These are phyloP conservation scores for Alnus rubra DNA, from an alignment of 306 rosid species.

Conservation along the genomic window DNA sequence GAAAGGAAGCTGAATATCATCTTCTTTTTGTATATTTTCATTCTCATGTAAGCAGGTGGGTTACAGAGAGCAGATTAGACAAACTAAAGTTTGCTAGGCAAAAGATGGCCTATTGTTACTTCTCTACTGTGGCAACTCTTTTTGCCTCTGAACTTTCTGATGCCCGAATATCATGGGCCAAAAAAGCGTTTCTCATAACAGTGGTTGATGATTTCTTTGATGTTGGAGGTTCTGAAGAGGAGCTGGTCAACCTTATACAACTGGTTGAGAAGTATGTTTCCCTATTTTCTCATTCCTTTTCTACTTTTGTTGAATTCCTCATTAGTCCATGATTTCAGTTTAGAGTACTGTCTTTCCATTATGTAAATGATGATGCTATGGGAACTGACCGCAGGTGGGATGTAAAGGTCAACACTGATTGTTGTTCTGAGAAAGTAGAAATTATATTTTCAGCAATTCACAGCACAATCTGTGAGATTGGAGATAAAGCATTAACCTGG, in stretches of 20 bases:
- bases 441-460: conserved; percentile 65
- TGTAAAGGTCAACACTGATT: conserved; percentile 44
- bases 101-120: conserved; percentile 72
- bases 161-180: conserved; percentile 84
- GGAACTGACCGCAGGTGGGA: conserved; percentile 70
- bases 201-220: conserved; percentile 91
- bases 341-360: background rate
- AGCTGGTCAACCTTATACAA: conserved; percentile 64
- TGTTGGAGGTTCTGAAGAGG: conserved; percentile 67
- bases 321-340: background rate
- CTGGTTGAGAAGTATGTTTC: conserved; percentile 65
- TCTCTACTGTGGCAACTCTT: conserved; percentile 64
- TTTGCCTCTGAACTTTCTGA: conserved; percentile 63
- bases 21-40: background rate
- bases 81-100: conserved; percentile 78
- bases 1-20: background rate
- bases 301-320: conserved; percentile 11
- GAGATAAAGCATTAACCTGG: conserved; percentile 44
- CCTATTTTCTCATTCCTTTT: conserved; percentile 11
- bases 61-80: conserved; percentile 60
- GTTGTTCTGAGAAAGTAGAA: conserved; percentile 71
- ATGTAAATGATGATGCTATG: conserved; percentile 10
- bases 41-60: conserved; percentile 61
- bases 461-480: conserved; percentile 64
- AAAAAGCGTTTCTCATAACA: conserved; percentile 73